Evolutionary conservation across 2,329 filamentous ascomycete genomes (phyloP), one percentile per base, ranked within the genome.

Genomic region (Seiridium unicorne): DNA sequence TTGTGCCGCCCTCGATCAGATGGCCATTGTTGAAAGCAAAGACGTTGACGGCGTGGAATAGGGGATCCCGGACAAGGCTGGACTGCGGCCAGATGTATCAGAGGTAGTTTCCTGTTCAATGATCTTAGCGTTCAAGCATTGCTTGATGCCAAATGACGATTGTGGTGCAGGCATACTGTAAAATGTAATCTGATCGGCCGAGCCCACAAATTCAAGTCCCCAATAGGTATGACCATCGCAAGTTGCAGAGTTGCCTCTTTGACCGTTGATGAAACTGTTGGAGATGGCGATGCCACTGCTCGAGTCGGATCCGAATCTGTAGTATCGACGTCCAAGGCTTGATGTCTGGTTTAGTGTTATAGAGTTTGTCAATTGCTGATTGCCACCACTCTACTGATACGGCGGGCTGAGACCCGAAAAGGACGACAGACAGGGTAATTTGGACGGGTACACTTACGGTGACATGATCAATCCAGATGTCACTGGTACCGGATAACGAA

Each of bases 171-270:
- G 31, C 51, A 26, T n/a, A 55, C 51, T 55, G 36, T 55, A 44
- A 38, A 55, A 55, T 7, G 51, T 55, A 13, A 55, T 55, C 10
- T 55, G 51, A 13, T 55, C 51, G 18, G 18, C 36, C 11, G 51
- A 42, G 18, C 51, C 51, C 11, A 55, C 51, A 11, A 55, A 38
- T 18, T 55, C 51, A n/a, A 55, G 36, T 26, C 40, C 44, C 79
- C 79, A 81, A 71, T 82, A 82, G 65, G 80, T 78, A 49, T 81
- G 71, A 32, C 69, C 70, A 59, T 81, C 76, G 63, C 79, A 81
- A 34, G 71, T 72, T 8, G 77, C 72, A 1, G 77, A 80, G 65
- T 74, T 78, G 32, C 65, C 69, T 0, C 79, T 79, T 1, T 63
- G 61, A 5, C 79, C 79, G 57, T 81, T 73, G 61, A 81, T 75